Base-by-base conservation (phyloP, 1,284 basidiomycete genomes). In the Heliocybe sulcata region DNA sequence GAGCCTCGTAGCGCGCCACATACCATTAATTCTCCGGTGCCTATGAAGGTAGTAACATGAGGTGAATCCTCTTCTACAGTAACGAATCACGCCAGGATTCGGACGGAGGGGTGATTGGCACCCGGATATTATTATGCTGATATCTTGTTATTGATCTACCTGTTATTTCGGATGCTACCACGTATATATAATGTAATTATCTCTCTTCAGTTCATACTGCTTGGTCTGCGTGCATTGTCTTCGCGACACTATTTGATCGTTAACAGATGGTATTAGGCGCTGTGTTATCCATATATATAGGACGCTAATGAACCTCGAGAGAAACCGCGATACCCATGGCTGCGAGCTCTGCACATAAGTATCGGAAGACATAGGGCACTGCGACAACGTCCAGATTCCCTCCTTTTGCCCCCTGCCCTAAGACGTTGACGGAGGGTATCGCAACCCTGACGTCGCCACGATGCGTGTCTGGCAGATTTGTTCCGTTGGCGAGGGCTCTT, bases 291-390 rank as follows among this genome's bases (percentile, higher is more conserved):
- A 42, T 42, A 20, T 42, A 42, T 6, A 42, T 42, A 42, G 26
- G 25, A 33, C 47, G 31, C 58, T 69, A 75, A 53, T 59, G 72
- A 54, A 90, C 79, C 67, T 87, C 82, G 51, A 92, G 66, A 27
- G 89, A 88, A 52, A 92, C 79, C n/a, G 85, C 81, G 59, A 92
- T 92, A 26, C 89, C 89, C 90, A 92, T 92, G 3, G 89, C 83
- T 23, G 89, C 90, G 54, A 92, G 68, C 67, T 92, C 89, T 4
- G 89, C 89, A 66, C 90, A 92, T 8, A 95, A 77, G 69, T 94
- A 92, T 54, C 92, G 79, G 72, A 95, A 94, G 50, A 98, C 96
- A 67, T 94, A 99, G 4, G 97, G 97, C 23, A 99, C 85, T 4
- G 96, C 96, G 54, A 98, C 84, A 47, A 98, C 87, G 68, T 97